Evolutionary conservation across 371 early-diverging fungal species (phyloP).

Genomic region (Neoconidiobolus thromboides): DNA sequence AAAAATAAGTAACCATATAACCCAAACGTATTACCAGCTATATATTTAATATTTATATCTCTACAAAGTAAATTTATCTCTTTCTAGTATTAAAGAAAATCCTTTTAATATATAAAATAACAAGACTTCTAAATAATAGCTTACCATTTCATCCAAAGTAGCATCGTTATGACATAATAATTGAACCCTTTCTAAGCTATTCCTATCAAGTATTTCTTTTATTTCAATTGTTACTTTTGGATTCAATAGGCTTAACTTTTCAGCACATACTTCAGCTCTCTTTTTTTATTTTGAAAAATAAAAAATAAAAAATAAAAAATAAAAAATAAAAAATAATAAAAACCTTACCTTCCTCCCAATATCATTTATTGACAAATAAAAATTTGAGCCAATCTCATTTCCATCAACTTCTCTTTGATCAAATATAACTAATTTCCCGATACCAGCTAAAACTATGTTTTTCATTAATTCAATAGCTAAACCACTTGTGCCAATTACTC

Average conservation of each 20-base stretch:
- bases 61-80: constrained; percentile 1
- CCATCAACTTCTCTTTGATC: constrained; percentile 33
- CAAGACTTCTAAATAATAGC: not conserved
- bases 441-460: constrained; percentile 76
- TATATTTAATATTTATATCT: constrained; percentile 25
- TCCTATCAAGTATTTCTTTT: constrained; percentile 21
- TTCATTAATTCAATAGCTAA: constrained; percentile 66
- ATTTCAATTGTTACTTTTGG: constrained; percentile 47
- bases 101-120: not conserved
- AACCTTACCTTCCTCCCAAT: constrained; percentile 43
- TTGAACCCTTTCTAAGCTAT: constrained; percentile 35
- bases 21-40: constrained; percentile 49
- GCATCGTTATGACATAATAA: constrained; percentile 39
- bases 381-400: constrained; percentile 60
- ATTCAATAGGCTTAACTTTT: constrained; percentile 37
- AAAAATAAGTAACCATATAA: constrained; percentile 65
- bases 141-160: constrained; percentile 16
- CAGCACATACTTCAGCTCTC: constrained; percentile 41
- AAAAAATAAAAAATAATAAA: not conserved
- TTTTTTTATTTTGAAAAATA: constrained; percentile 10
- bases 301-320: not conserved
- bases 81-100: not conserved
- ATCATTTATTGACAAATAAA: constrained; percentile 35
- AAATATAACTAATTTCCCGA: constrained; percentile 50
- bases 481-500: constrained; percentile 43